phyloP scores from a whole-genome alignment of 2,329 filamentous ascomycete species.

The Fusarium sororula region DNA sequence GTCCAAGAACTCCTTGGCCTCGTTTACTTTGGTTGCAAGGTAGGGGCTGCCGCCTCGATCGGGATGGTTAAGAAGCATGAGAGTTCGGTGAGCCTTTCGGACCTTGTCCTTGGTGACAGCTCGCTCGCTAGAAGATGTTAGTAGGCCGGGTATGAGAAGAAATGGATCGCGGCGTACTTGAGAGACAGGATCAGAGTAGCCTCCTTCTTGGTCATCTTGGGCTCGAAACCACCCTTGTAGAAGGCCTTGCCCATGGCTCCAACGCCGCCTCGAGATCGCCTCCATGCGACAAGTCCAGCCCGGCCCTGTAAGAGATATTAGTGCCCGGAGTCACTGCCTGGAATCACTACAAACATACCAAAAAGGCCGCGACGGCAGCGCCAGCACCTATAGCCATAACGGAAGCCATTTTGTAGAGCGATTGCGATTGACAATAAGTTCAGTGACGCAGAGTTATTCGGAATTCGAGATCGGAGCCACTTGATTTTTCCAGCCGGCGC shows the following conservation, averaged over 20 bases:
- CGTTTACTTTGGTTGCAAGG: conserved; percentile 96
- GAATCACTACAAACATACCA: conserved; percentile 49
- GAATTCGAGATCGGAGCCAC: conserved; percentile 29
- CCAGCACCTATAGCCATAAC: conserved; percentile 58
- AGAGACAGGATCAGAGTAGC: conserved; percentile 90
- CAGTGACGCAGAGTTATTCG: conserved; percentile 20
- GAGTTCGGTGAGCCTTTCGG: conserved; percentile 91
- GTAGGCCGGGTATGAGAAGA: neutral
- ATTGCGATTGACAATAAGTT: conserved; percentile 1
- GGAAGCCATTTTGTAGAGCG: conserved; percentile 49
- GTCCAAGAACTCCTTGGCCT: conserved; percentile 95
- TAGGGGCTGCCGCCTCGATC: conserved; percentile 97
- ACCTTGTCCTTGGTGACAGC: conserved; percentile 90
- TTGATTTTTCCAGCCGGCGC: conserved; percentile 42
- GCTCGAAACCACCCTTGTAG: conserved; percentile 99
- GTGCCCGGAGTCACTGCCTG: neutral
- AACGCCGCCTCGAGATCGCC: conserved; percentile 80
- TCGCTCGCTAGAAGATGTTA: conserved; percentile 71
- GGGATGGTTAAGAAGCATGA: conserved; percentile 98
- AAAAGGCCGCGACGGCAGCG: conserved; percentile 61
- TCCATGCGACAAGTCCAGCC: conserved; percentile 88
- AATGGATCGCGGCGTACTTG: conserved; percentile 64
- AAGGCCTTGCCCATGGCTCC: conserved; percentile 88
- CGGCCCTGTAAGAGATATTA: conserved; percentile 71
- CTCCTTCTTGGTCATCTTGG: conserved; percentile 91